These are phyloP conservation scores for Irineochytrium annulatum DNA, from an alignment of 192 early-diverging fungal genomes.

Conservation along the genomic window DNA sequence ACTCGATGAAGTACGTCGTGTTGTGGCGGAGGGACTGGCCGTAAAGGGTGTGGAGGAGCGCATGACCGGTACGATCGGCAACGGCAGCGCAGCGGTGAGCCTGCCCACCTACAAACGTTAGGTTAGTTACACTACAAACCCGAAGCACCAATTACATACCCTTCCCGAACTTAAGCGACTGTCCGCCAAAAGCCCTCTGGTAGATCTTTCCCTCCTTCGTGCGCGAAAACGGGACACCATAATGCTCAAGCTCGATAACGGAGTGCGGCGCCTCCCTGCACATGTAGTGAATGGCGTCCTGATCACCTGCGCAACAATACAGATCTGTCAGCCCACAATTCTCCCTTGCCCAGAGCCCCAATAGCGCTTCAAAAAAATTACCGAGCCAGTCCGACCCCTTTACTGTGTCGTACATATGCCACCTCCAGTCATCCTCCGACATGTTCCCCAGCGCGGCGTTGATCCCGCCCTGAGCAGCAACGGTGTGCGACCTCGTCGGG, in stretches of 20 bases:
- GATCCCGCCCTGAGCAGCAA: conserved; percentile 98
- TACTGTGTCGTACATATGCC: conserved; percentile 99
- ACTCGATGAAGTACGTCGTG: conserved; percentile 98
- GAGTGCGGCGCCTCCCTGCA: conserved; percentile 94
- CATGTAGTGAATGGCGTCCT: conserved; percentile 99
- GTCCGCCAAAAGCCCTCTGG: conserved; percentile 98
- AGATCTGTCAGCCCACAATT: no score
- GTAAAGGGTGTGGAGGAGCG: conserved; percentile 95
- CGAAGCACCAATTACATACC: conserved; percentile 35
- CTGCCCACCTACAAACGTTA: conserved; percentile 67
- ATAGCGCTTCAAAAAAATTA: no score
- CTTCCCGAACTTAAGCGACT: conserved; percentile 92
- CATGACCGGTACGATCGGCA: conserved; percentile 97
- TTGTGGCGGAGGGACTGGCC: conserved; percentile 94
- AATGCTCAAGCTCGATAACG: conserved; percentile 97
- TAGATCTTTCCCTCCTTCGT: conserved; percentile 97
- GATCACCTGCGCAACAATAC: conserved; percentile 58
- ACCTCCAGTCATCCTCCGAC: conserved; percentile 99
- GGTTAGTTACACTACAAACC: background rate
- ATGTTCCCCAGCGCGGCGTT: conserved; percentile 99
- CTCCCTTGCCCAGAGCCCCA: no score
- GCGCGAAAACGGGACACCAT: conserved; percentile 96
- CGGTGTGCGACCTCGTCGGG: conserved; percentile 97
- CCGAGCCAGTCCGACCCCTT: conserved; percentile 99
- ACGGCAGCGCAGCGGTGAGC: conserved; percentile 97